Conservation (phyloP, 164 flowering plant species). For the Kalanchoe fedtschenkoi region DNA sequence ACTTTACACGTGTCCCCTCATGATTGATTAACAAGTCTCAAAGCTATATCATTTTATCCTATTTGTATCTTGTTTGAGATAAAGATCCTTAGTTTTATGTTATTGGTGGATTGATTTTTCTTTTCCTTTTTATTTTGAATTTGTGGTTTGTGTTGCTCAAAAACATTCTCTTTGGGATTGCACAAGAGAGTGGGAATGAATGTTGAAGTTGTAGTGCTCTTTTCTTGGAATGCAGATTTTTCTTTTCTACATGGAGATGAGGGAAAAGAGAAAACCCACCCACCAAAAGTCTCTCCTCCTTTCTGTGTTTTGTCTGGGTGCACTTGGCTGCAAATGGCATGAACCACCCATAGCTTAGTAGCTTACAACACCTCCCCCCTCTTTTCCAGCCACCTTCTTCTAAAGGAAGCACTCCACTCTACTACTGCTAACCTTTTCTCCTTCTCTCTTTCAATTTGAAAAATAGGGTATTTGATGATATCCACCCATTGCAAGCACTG, state of each 20-base stretch:
- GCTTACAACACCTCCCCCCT: neutral
- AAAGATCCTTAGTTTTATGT: no score
- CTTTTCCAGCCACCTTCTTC: constrained; percentile 3
- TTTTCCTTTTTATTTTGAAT: no score
- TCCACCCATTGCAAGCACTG: no score
- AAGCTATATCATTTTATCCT: no score
- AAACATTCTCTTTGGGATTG: constrained; percentile 9
- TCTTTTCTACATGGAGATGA: constrained; percentile 9
- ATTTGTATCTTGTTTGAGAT: no score
- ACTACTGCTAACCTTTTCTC: no score
- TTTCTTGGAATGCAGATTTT: constrained; percentile 3
- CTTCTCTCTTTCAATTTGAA: no score
- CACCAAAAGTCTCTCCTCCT: constrained; percentile 10
- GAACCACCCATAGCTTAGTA: neutral
- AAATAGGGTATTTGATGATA: no score
- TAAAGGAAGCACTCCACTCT: neutral
- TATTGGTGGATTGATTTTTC: no score
- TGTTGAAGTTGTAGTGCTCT: constrained; percentile 11
- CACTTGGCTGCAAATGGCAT: constrained; percentile 21
- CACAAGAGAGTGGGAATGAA: constrained; percentile 11
- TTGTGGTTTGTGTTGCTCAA: no score
- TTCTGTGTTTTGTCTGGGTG: constrained; percentile 16
- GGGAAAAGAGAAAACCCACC: constrained; percentile 14
- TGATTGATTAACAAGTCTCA: no score
- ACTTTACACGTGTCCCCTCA: no score